A percentile compares a stretch with the other conserved stretches of the same genome.
phyloP scores from a whole-genome alignment of 805 yeast species.

The Yamadazyma ubonensis region DNA sequence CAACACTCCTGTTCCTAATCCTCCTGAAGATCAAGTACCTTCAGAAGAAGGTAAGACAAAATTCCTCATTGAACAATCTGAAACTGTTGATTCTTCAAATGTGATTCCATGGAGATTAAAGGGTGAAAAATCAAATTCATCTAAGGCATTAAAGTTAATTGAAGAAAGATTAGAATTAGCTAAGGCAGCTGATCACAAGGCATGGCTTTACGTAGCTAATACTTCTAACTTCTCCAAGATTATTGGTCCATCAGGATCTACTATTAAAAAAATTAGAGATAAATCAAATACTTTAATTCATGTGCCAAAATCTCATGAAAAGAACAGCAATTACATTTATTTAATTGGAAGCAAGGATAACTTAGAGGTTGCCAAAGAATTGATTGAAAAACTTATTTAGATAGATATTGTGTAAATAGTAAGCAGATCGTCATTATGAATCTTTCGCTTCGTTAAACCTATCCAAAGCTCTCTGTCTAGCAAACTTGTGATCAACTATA shows the following conservation, averaged over 20 bases:
- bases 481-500: conserved; percentile 41
- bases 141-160: conserved; percentile 52
- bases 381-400: conserved; percentile 17
- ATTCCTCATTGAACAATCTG: conserved; percentile 42
- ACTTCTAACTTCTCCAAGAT: conserved; percentile 56
- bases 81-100: conserved; percentile 22
- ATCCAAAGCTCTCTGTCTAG: conserved; percentile 44
- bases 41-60: conserved; percentile 37
- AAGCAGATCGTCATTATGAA: conserved; percentile 1
- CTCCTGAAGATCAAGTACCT: conserved; percentile 48
- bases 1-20: conserved; percentile 41
- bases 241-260: conserved; percentile 76
- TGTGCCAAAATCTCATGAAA: conserved; percentile 61
- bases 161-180: conserved; percentile 50
- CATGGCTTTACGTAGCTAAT: conserved; percentile 61
- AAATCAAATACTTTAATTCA: conserved; percentile 56
- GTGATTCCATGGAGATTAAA: conserved; percentile 67
- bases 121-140: conserved; percentile 50
- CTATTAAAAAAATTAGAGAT: conserved; percentile 59
- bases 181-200: conserved; percentile 46
- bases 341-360: conserved; percentile 60
- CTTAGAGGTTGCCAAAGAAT: conserved; percentile 35
- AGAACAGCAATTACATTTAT: conserved; percentile 51
- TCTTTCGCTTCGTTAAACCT: conserved; percentile 36
- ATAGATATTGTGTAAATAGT: conserved; percentile 3